Evolutionary conservation across 2,329 filamentous ascomycete genomes (phyloP).

Genomic region (Fusarium clavum): DNA sequence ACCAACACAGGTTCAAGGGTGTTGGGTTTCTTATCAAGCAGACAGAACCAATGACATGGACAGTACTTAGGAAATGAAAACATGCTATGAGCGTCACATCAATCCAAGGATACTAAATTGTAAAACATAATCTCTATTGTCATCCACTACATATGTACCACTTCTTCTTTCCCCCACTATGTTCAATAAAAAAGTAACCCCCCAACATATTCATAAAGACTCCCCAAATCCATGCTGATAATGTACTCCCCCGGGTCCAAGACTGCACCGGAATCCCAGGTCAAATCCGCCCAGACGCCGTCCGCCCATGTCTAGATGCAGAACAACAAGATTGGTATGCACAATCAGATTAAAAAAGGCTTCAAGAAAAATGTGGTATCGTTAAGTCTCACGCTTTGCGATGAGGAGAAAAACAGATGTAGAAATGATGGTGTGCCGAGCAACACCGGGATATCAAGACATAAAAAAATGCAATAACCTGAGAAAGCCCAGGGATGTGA

Average conservation of each 20-base stretch:
- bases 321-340: constrained; percentile 31
- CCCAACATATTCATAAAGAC: neutral
- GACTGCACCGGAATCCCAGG: constrained; percentile 4
- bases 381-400: constrained; percentile 21
- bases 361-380: constrained; percentile 36
- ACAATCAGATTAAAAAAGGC: constrained; percentile 21
- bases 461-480: constrained; percentile 18
- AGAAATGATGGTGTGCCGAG: constrained; percentile 26
- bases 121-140: constrained; percentile 8
- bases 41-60: no score
- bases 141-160: constrained; percentile 22
- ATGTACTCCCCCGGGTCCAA: constrained; percentile 20
- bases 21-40: neutral
- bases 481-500: constrained; percentile 1
- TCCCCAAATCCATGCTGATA: constrained; percentile 15
- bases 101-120: neutral
- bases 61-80: neutral
- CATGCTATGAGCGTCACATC: neutral
- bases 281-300: constrained; percentile 38
- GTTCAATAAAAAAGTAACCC: neutral
- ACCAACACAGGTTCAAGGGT: no score
- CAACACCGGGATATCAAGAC: constrained; percentile 45
- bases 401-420: constrained; percentile 17
- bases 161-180: neutral
- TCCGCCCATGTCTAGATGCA: constrained; percentile 43